Evolutionary conservation across 1,284 basidiomycete genomes (phyloP).

Genomic region (Cryptococcus amylolentus): DNA sequence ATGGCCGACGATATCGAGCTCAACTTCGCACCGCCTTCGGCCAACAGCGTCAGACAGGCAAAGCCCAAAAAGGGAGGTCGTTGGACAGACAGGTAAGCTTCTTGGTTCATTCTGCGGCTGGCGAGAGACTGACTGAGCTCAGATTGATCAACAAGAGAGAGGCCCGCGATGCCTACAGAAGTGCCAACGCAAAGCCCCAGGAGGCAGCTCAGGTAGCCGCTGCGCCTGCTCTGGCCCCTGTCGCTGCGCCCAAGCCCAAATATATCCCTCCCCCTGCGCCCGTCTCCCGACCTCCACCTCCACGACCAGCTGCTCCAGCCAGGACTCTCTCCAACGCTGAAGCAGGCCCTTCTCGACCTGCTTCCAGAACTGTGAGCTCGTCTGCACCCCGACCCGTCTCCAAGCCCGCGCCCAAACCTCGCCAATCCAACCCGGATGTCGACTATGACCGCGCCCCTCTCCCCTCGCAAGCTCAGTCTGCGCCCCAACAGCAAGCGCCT

Average conservation of each 20-base stretch:
- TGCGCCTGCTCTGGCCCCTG: not conserved
- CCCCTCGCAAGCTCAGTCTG: not conserved
- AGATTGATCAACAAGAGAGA: constrained; percentile 47
- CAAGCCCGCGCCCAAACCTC: not conserved
- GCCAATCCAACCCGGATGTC: not conserved
- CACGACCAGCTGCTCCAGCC: constrained; percentile 17
- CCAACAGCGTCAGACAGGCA: constrained; percentile 17
- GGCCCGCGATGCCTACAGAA: constrained; percentile 24
- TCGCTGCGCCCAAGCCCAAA: not conserved
- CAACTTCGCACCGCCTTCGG: constrained; percentile 41
- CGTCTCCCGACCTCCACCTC: constrained; percentile 10
- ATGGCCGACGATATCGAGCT: constrained; percentile 51
- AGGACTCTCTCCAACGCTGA: not conserved
- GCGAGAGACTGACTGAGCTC: not conserved
- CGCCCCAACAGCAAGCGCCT: constrained; percentile 17
- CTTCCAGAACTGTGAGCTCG: constrained; percentile 5
- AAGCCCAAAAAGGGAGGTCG: constrained; percentile 63
- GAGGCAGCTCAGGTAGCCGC: not conserved
- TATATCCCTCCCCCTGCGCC: not conserved
- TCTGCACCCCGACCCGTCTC: not conserved
- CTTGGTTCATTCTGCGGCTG: constrained; percentile 22
- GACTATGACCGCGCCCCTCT: not conserved
- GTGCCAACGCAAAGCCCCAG: not conserved
- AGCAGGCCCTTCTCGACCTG: constrained; percentile 1
- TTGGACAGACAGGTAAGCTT: constrained; percentile 74